phyloP scores from a whole-genome alignment of 2,329 filamentous ascomycete genomes.

The Fusarium nurragi region DNA sequence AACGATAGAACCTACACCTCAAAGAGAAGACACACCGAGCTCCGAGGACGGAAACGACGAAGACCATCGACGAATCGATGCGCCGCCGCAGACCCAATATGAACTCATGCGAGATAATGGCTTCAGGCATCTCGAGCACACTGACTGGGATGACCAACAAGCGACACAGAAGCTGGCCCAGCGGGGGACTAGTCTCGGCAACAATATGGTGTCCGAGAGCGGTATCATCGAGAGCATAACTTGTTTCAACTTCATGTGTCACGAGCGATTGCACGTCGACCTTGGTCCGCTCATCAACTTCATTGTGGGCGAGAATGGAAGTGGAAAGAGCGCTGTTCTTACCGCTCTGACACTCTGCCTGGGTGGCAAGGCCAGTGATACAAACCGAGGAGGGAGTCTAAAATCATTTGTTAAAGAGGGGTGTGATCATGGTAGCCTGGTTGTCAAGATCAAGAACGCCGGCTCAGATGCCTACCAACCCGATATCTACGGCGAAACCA shows the following conservation, averaged over 20 bases:
- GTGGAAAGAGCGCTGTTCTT: conserved; percentile 94
- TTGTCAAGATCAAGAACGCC: conserved; percentile 90
- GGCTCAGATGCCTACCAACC: conserved; percentile 85
- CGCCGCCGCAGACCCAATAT: conserved; percentile 67
- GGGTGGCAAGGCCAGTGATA: conserved; percentile 92
- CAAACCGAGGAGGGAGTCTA: conserved; percentile 89
- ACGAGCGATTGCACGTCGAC: conserved; percentile 79
- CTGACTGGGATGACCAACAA: conserved; percentile 67
- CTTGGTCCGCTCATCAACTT: conserved; percentile 98
- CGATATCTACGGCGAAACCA: conserved; percentile 83
- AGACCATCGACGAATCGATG: conserved; percentile 34
- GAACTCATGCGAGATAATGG: conserved; percentile 68
- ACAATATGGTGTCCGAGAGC: conserved; percentile 81
- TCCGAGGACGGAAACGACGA: conserved; percentile 48
- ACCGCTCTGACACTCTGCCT: conserved; percentile 93
- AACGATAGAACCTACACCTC: conserved; percentile 22
- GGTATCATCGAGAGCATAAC: conserved; percentile 89
- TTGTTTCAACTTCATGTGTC: conserved; percentile 97
- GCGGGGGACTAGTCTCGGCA: conserved; percentile 59
- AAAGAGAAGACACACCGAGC: conserved; percentile 38
- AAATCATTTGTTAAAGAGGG: conserved; percentile 94
- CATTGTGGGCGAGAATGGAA: conserved; percentile 96
- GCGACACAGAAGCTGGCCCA: conserved; percentile 72
- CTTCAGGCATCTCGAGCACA: conserved; percentile 66
- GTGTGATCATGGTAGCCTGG: conserved; percentile 76